phyloP scores from a whole-genome alignment of 1,139 yeast genomes.

The Zygoascus hellenicus region DNA sequence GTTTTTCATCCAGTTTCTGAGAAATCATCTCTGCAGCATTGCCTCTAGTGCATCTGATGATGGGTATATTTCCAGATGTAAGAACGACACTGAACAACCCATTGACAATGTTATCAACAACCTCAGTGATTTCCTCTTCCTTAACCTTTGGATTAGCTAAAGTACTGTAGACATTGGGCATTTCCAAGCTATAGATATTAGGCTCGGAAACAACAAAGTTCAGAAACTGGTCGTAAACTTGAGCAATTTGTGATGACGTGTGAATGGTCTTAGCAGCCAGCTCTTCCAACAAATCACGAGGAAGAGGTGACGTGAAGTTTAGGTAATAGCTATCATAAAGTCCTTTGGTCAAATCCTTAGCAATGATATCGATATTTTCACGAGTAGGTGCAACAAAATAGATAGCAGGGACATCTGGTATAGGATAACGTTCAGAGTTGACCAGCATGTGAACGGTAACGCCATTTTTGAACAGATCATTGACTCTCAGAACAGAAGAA shows the following conservation, averaged over 20 bases:
- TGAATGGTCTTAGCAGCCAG: slow-evolving; percentile 78
- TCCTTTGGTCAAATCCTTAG: slow-evolving; percentile 66
- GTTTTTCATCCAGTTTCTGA: slow-evolving; percentile 69
- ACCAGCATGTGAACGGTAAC: slow-evolving; percentile 82
- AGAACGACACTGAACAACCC: slow-evolving; percentile 77
- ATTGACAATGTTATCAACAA: slow-evolving; percentile 66
- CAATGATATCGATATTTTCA: slow-evolving; percentile 62
- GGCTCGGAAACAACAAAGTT: slow-evolving; percentile 93
- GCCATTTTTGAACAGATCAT: slow-evolving; percentile 82
- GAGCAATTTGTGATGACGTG: slow-evolving; percentile 63
- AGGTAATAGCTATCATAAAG: slow-evolving; percentile 74
- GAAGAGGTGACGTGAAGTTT: slow-evolving; percentile 77
- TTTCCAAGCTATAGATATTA: slow-evolving; percentile 74
- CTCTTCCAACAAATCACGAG: slow-evolving; percentile 75
- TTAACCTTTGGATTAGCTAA: slow-evolving; percentile 66
- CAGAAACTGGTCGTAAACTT: slow-evolving; percentile 88
- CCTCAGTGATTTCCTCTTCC: slow-evolving; percentile 65
- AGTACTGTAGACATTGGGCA: slow-evolving; percentile 56
- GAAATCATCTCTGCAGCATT: slow-evolving; percentile 97
- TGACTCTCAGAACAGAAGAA: slow-evolving; percentile 84
- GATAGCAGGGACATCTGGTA: slow-evolving; percentile 91
- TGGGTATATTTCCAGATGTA: slow-evolving; percentile 75
- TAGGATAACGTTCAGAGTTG: slow-evolving; percentile 60
- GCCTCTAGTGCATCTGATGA: slow-evolving; percentile 83
- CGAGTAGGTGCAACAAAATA: slow-evolving; percentile 86